Conservation (phyloP, 2,329 filamentous ascomycete species). For the Fusarium hostae region DNA sequence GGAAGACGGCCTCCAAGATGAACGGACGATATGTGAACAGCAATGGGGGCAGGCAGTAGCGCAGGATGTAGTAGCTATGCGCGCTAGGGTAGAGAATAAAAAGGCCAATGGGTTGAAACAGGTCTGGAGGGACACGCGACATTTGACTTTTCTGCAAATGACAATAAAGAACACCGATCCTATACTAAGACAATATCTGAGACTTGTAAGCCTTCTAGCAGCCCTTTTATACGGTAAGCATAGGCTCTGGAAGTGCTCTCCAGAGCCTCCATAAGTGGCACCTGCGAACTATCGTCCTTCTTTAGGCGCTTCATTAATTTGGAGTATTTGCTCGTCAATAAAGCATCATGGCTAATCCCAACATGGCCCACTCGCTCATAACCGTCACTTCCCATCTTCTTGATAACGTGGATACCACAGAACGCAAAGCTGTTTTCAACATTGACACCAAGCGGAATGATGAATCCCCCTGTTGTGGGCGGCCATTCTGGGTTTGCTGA, state of each 20-base stretch:
- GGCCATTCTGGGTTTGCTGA: accelerated
- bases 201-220: background rate
- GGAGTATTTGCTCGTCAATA: background rate
- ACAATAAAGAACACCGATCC: too few species aligned
- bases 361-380: background rate
- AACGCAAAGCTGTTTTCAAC: background rate
- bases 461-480: accelerated
- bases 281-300: accelerated
- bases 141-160: too few species aligned
- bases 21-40: background rate
- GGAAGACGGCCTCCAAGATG: accelerated
- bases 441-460: background rate
- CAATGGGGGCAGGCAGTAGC: accelerated
- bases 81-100: too few species aligned
- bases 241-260: background rate
- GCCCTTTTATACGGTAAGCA: background rate
- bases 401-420: background rate
- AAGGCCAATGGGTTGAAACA: accelerated
- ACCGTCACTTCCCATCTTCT: accelerated
- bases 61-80: background rate
- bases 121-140: accelerated
- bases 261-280: accelerated
- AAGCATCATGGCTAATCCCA: background rate
- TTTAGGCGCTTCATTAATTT: accelerated
- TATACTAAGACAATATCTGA: background rate